A percentile compares a stretch with the other conserved stretches of the same genome.
Conservation (phyloP, 164 flowering plant genomes). For the Cinnamomum chago region DNA sequence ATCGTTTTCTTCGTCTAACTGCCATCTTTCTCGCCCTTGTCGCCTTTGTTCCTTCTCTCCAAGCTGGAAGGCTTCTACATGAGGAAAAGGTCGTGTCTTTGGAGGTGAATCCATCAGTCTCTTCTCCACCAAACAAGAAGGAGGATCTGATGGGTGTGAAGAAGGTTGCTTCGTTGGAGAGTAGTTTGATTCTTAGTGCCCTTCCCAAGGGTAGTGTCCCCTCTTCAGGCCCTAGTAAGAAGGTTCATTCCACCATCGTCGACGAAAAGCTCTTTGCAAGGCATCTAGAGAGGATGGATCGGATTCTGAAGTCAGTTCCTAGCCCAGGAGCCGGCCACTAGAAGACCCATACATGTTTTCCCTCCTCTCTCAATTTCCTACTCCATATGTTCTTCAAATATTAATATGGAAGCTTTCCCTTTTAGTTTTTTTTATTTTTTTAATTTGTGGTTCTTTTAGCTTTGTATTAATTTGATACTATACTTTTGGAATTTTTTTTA, state of each 20-base stretch:
- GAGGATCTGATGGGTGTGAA: not conserved
- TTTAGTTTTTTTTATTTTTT: not conserved
- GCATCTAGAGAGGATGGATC: slow-evolving; percentile 41
- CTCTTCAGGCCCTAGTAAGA: slow-evolving; percentile 57
- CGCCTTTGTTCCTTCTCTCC: slow-evolving; percentile 9
- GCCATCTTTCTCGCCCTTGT: slow-evolving; percentile 9
- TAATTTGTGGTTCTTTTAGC: not conserved
- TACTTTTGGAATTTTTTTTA: not conserved
- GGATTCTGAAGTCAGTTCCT: slow-evolving; percentile 61
- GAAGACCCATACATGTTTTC: not conserved
- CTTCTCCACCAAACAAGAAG: not conserved
- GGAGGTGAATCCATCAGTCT: not conserved
- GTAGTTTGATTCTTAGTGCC: slow-evolving; percentile 27
- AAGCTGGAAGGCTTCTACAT: slow-evolving; percentile 32
- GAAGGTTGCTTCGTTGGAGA: slow-evolving; percentile 12
- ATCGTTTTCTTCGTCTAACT: not conserved
- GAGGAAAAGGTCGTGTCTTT: slow-evolving; percentile 5
- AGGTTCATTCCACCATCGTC: slow-evolving; percentile 29
- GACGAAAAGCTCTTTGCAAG: slow-evolving; percentile 43
- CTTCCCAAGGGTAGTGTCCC: slow-evolving; percentile 53
- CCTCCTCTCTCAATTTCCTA: not conserved
- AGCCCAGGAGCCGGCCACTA: slow-evolving; percentile 73
- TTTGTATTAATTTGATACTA: not conserved
- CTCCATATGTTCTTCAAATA: not conserved
- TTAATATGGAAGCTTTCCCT: not conserved